Evolutionary conservation across 2,329 filamentous ascomycete genomes (phyloP).

Genomic region (Talaromyces verruculosus): DNA sequence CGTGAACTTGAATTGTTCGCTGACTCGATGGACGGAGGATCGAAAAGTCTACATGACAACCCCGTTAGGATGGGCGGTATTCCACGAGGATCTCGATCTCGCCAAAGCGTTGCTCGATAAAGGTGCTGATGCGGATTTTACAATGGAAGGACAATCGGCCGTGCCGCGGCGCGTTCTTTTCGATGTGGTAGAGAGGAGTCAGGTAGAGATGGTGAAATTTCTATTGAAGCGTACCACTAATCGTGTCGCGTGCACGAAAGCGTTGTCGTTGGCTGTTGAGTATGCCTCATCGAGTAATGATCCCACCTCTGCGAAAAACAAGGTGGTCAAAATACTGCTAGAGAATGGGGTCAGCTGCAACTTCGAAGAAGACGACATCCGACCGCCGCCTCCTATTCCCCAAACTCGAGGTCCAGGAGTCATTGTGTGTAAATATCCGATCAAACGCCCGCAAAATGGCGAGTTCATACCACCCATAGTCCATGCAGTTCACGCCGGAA

Average conservation of each 20-base stretch:
- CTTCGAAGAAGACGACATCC: constrained; percentile 2
- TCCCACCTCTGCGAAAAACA: neutral
- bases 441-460: neutral
- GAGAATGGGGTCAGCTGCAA: neutral
- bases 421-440: neutral
- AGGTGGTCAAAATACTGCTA: neutral
- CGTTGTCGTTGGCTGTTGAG: neutral
- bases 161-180: neutral
- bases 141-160: neutral
- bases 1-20: constrained; percentile 1
- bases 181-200: neutral
- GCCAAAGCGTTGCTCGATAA: neutral
- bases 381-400: neutral
- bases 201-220: neutral
- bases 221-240: neutral
- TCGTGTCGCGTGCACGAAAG: neutral
- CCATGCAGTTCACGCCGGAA: neutral
- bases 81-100: neutral
- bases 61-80: neutral
- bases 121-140: neutral
- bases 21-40: neutral
- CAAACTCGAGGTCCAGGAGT: neutral
- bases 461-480: constrained; percentile 9
- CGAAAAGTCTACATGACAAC: neutral
- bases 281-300: neutral